Conservation (phyloP, 257 asterid species). For the Primulina eburnea region DNA sequence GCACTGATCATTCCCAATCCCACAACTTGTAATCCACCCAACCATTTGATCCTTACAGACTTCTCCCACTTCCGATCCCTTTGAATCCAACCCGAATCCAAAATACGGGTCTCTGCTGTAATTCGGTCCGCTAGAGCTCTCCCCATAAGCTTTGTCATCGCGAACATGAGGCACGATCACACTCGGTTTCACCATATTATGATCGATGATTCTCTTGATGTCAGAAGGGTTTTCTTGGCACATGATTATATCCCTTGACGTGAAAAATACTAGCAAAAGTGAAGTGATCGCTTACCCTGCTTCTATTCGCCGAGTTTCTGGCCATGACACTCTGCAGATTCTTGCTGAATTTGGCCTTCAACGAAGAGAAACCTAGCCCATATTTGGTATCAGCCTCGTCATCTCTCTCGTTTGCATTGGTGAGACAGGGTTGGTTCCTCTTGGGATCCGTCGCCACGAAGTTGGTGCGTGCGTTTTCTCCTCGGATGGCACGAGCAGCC, state of each 20-base stretch:
- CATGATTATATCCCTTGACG: slow-evolving; percentile 45
- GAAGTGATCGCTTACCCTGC: slow-evolving; percentile 79
- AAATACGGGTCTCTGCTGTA: slow-evolving; percentile 51
- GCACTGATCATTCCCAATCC: slow-evolving; percentile 24
- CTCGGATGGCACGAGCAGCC: slow-evolving; percentile 81
- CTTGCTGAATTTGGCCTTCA: slow-evolving; percentile 76
- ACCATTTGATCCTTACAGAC: slow-evolving; percentile 37
- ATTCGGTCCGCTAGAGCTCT: slow-evolving; percentile 47
- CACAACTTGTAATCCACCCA: slow-evolving; percentile 45
- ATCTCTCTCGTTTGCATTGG: slow-evolving; percentile 25
- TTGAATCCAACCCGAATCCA: slow-evolving; percentile 42
- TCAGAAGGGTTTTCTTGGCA: slow-evolving; percentile 41
- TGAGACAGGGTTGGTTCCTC: slow-evolving; percentile 13
- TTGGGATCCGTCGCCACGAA: slow-evolving; percentile 32
- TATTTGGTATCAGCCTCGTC: slow-evolving; percentile 31
- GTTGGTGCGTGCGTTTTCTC: slow-evolving; percentile 80
- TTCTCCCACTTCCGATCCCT: slow-evolving; percentile 55
- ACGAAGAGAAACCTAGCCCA: slow-evolving; percentile 66
- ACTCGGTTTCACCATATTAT: slow-evolving; percentile 71
- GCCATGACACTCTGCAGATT: slow-evolving; percentile 73
- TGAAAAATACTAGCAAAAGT: slow-evolving; percentile 81
- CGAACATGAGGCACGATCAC: slow-evolving; percentile 55
- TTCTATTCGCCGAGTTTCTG: slow-evolving; percentile 55
- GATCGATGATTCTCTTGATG: slow-evolving; percentile 43
- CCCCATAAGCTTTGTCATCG: slow-evolving; percentile 44